A percentile compares a stretch with the other conserved stretches of the same genome.
Conservation (phyloP, 345 rosid species). For the Geranium brycei region DNA sequence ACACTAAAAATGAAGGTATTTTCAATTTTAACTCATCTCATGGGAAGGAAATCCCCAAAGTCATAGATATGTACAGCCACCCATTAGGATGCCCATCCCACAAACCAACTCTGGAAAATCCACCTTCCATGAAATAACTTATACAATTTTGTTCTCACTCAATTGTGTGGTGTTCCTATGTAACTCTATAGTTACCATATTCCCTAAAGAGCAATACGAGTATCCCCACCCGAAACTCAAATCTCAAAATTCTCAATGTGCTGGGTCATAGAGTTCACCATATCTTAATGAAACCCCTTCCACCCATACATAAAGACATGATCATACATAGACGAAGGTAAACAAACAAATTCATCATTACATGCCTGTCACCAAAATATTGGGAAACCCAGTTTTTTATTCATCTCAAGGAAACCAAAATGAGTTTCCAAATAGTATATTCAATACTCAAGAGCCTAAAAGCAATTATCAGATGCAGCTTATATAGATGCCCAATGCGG, state of each 20-base stretch:
- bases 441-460: neutral
- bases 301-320: no score
- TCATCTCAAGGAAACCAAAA: no score
- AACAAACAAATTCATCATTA: neutral
- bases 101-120: neutral
- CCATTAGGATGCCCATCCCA: neutral
- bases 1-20: neutral
- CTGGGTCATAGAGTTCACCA: neutral
- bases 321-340: no score
- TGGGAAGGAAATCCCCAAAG: neutral
- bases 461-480: neutral
- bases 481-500: neutral
- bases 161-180: neutral
- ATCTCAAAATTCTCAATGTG: neutral
- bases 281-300: neutral
- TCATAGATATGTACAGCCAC: no score
- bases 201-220: neutral
- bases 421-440: neutral
- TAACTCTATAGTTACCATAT: neutral
- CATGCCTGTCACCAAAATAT: neutral
- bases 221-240: neutral
- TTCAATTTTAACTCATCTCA: neutral
- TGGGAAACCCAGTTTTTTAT: neutral
- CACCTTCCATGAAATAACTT: neutral
- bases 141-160: neutral